These are phyloP conservation scores for Pharnaceum exiguum DNA, from an alignment of 148 eudicot species.

Conservation along the genomic window DNA sequence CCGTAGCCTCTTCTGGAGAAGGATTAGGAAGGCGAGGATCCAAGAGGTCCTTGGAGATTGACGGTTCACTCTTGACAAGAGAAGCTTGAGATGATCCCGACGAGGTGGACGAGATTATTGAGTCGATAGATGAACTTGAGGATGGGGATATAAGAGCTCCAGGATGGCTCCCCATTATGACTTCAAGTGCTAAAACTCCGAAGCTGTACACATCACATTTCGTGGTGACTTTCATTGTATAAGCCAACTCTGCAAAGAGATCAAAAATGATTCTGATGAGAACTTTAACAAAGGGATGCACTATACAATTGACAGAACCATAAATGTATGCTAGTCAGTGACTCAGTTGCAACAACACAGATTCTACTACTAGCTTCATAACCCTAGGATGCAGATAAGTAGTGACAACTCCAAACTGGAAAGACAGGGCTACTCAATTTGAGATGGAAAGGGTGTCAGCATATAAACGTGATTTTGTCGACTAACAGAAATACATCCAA, in stretches of 20 bases:
- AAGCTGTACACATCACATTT: slow-evolving; percentile 59
- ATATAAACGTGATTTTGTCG: too few species aligned
- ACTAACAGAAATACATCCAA: too few species aligned
- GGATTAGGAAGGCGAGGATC: slow-evolving; percentile 36
- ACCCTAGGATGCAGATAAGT: too few species aligned
- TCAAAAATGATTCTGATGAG: not conserved
- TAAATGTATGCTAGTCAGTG: too few species aligned
- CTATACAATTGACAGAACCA: too few species aligned
- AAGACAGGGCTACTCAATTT: too few species aligned
- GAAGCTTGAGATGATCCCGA: not conserved
- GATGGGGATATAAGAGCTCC: slow-evolving; percentile 19
- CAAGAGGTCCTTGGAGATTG: slow-evolving; percentile 19
- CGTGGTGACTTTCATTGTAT: slow-evolving; percentile 39
- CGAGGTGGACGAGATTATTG: slow-evolving; percentile 11
- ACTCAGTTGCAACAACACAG: too few species aligned
- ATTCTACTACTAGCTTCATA: too few species aligned
- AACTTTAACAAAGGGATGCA: not conserved
- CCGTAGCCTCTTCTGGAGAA: slow-evolving; percentile 15
- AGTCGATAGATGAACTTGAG: slow-evolving; percentile 3
- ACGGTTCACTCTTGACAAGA: not conserved
- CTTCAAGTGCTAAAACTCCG: slow-evolving; percentile 41
- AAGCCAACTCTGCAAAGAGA: slow-evolving; percentile 41
- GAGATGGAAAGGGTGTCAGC: too few species aligned
- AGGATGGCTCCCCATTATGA: slow-evolving; percentile 44
- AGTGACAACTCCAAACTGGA: too few species aligned